Percentiles rank a stretch among this genome's conserved stretches.
These are phyloP conservation scores for Rosellinia necatrix DNA, from an alignment of 2,329 filamentous ascomycete genomes.

Conservation along the genomic window DNA sequence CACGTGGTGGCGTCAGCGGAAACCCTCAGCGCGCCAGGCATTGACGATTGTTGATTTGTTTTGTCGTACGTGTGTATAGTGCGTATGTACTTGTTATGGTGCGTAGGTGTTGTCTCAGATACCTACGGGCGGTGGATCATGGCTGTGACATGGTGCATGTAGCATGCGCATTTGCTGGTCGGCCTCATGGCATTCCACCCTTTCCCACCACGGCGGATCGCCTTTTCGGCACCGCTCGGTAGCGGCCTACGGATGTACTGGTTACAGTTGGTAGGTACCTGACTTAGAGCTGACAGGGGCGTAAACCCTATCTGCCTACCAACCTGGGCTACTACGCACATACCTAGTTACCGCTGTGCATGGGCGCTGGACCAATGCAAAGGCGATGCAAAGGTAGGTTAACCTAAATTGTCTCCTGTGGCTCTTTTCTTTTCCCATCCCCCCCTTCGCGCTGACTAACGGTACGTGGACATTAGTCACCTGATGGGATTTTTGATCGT, in stretches of 20 bases:
- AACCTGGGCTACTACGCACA: too few relatives aligned
- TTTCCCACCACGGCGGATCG: constrained; percentile 6
- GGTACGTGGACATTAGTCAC: neutral
- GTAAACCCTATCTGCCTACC: too few relatives aligned
- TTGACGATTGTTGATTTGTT: neutral
- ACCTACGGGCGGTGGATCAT: constrained; percentile 11
- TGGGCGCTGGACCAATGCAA: too few relatives aligned
- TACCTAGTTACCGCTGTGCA: too few relatives aligned
- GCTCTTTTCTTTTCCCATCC: too few relatives aligned
- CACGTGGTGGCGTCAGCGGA: constrained; percentile 19
- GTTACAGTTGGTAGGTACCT: neutral
- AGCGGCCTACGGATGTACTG: neutral
- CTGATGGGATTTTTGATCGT: too few relatives aligned
- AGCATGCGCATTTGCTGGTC: constrained; percentile 1
- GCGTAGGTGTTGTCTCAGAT: too few relatives aligned
- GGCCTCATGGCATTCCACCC: constrained; percentile 4
- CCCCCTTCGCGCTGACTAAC: neutral
- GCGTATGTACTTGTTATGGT: too few relatives aligned
- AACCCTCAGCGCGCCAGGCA: too few relatives aligned
- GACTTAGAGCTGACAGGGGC: neutral
- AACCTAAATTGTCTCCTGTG: too few relatives aligned
- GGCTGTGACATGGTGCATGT: constrained; percentile 21
- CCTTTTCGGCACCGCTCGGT: neutral
- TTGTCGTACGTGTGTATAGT: too few relatives aligned
- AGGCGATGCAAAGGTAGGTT: too few relatives aligned